Evolutionary conservation across 345 rosid species (phyloP), one percentile per base, ranked within the genome.

Genomic region (Mercurialis annua): DNA sequence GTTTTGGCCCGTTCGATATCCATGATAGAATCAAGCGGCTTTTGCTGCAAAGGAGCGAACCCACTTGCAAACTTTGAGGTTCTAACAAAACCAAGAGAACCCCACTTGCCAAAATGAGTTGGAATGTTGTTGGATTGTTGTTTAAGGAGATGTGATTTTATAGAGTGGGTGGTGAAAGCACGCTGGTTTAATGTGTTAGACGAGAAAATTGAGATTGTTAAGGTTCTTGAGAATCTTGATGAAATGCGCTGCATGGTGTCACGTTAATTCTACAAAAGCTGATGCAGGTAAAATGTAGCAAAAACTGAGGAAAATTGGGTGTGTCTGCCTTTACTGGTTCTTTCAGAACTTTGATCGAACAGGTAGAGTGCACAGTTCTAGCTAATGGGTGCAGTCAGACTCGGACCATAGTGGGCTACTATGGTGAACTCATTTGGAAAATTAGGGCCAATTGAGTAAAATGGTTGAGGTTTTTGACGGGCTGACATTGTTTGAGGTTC

Each of bases 21-120:
- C 87, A 94, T 82, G 68, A 90, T 86, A 36, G 97, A 86, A 71
- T 91, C 88, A 81, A 94, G 81, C 1, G 97, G 87, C 75, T 94
- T 94, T 7, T 73, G 91, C 80, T 94, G 71, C 76, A 94, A 70
- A 2, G 99, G 97, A 55, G 85, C 61, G 78, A 89, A 91, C 61
- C 98, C 97, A 75, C 89, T 77, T 0, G 93, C 98, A 70, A 94
- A 91, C 10, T 79, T 81, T 61, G 93, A 91, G 38, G 83, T 81
- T 76, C 95, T 83, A 71, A 71, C 81, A 58, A 62, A 83, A 72
- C 98, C 97, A 69, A 87, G 78, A 54, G 89, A 86, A 36, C 77
- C 82, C 96, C 90, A 85, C 73, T 77, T 87, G 70, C 62, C 26
- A 64, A 78, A 82, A 57, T 70, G 26, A 40, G 65, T 31, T 10